Percentiles rank a stretch among this genome's conserved stretches.
Conservation (phyloP, 345 rosid genomes). For the Corymbia maculata region DNA sequence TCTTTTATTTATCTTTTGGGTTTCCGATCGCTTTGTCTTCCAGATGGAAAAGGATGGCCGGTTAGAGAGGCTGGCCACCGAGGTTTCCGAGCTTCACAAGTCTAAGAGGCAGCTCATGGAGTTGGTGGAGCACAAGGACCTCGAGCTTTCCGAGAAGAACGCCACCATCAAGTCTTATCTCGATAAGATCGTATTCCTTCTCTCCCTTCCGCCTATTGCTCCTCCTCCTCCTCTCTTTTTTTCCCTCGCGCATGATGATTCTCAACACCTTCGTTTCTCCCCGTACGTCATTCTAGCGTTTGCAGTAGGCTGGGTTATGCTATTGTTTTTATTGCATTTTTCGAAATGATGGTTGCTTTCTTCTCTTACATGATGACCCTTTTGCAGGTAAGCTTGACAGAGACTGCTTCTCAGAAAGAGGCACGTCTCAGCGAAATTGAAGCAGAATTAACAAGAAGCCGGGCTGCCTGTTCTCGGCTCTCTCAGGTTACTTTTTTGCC, state of each 20-base stretch:
- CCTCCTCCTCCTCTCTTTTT: background rate
- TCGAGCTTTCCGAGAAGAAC: constrained; percentile 72
- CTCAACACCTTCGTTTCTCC: background rate
- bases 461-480: constrained; percentile 57
- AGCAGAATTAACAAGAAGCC: constrained; percentile 57
- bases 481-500: constrained; percentile 37
- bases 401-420: constrained; percentile 54
- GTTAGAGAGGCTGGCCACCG: constrained; percentile 57
- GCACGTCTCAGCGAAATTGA: constrained; percentile 51
- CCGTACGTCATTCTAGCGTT: background rate
- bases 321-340: no score
- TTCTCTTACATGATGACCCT: background rate
- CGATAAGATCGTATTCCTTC: constrained; percentile 62
- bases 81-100: constrained; percentile 65
- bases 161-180: constrained; percentile 57
- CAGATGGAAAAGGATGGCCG: constrained; percentile 87
- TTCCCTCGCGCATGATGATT: background rate
- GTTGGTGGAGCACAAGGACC: constrained; percentile 75
- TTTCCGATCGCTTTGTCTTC: background rate
- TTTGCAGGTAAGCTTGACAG: constrained; percentile 61
- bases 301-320: background rate
- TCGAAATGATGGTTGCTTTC: background rate
- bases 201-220: background rate
- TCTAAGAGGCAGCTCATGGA: constrained; percentile 84
- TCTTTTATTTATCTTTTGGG: background rate